Evolutionary conservation across 805 yeast species (phyloP), one percentile per base, ranked within the genome.

Genomic region (Metschnikowia shivogae): DNA sequence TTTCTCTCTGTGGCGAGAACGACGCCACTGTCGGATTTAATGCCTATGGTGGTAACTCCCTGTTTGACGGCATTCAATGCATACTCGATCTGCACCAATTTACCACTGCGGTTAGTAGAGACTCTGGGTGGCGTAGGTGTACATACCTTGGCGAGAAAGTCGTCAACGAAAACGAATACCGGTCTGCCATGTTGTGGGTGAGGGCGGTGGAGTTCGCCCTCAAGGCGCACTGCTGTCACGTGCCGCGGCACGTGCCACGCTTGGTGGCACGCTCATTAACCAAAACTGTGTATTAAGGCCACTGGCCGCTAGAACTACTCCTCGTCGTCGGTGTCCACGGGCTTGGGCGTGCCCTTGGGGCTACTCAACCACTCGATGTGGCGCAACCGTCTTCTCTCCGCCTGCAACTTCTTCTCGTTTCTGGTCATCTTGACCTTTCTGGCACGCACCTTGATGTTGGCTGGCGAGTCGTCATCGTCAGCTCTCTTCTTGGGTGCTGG

Each of bases 321-420:
- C 65, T 92, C 98, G 52, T 88, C 97, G 61, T 93, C 98, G 32
- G 97, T 84, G 61, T 93, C 96, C 27, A 74, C 81, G 5, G 97
- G 95, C 64, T 86, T 86, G 56, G 98, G 98, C 17, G 99, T 93
- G 28, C 99, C 99, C 81, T 93, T 93, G 54, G 99, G 97, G 58
- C 95, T 81, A 56, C 83, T 84, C 63, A 92, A 77, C 99, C 99
- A 92, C 58, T 87, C 96, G 44, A 92, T 75, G 66, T 92, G 86
- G 70, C 98, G 83, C 66, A 89, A 71, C 70, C 99, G 84, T 73
- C 98, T 86, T 74, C 98, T 84, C 66, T 86, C 95, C 32, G 84
- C 95, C 69, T 90, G 89, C 37, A 75, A 71, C 73, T 92, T 92
- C 83, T 88, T 82, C 60, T 92, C 97, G 63, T 92, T 92, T 80